Conservation (phyloP, 2,329 filamentous ascomycete genomes). For the Stenocarpella maydis region DNA sequence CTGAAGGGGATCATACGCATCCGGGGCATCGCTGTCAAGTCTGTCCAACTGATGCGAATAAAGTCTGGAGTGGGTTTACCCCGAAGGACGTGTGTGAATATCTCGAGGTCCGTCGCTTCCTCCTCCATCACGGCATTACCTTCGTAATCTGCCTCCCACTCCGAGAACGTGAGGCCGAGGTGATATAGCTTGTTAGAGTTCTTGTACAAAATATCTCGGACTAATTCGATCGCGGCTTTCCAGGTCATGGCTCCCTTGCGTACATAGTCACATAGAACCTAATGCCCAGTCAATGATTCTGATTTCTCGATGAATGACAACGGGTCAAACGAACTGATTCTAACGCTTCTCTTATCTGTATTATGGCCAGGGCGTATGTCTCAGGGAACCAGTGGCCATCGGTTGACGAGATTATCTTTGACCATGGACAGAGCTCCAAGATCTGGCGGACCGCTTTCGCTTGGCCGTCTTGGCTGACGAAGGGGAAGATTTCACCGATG, state of each 20-base stretch:
- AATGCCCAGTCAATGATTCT: constrained; percentile 27
- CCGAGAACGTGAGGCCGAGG: constrained; percentile 57
- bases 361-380: constrained; percentile 76
- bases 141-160: constrained; percentile 42
- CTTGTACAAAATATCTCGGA: constrained; percentile 75
- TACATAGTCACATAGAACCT: constrained; percentile 74
- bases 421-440: constrained; percentile 77
- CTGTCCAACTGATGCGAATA: constrained; percentile 78
- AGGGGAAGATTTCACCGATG: constrained; percentile 83
- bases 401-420: constrained; percentile 81
- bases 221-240: constrained; percentile 68
- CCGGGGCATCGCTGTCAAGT: constrained; percentile 76
- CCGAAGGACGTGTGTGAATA: constrained; percentile 53
- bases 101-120: constrained; percentile 45
- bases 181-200: constrained; percentile 81
- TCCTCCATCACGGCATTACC: constrained; percentile 24
- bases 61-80: constrained; percentile 65
- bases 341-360: constrained; percentile 76
- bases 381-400: constrained; percentile 84
- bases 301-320: not conserved
- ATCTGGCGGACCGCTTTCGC: constrained; percentile 74
- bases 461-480: constrained; percentile 79
- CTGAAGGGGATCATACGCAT: constrained; percentile 73
- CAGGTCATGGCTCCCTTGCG: constrained; percentile 67
- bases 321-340: constrained; percentile 60